Base-by-base conservation (phyloP, 352 stramenopile species). In the Achlya hypogyna region DNA sequence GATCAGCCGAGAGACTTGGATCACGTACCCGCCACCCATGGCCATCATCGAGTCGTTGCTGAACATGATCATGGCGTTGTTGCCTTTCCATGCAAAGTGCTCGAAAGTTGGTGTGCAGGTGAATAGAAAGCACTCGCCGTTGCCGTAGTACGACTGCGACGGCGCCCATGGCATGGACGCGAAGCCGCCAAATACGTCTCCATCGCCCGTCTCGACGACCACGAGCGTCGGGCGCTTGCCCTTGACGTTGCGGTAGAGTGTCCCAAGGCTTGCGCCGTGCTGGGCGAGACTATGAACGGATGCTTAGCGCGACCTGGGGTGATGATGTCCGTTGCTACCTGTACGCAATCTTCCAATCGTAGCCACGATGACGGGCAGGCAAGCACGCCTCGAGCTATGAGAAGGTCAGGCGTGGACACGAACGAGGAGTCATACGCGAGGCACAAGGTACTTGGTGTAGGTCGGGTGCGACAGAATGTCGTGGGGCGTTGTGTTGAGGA, bases 51-150 rank as follows among this genome's bases (percentile, higher is more conserved):
- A 65, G 23, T 83, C 69, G 51, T 86, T 87, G 73, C 80, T 89
- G 60, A 84, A 68, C 82, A 91, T 89, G 69, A 85, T 75, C 75
- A 91, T 87, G 1, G 72, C 63, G 63, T 91, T 86, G 25, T 73
- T 72, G 47, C 71, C 75, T n/a, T 76, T 82, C 80, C 82, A 91
- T 16, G 65, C 69, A 53, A 87, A 89, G 18, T 73, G 69, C 59
- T 88, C 77, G 58, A 87, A 91, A 35, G 69, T 69, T 0, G 82
- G 75, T 18, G 79, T 72, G 38, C 74, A 84, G 12, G 80, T 82
- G 53, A 91, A 91, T 40, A 91, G 79, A 62, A 89, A 91, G 12
- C 76, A 79, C 69, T 91, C 78, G 47, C 82, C 82, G 9, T 74
- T 78, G 56, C 82, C 82, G 29, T 91, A 91, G 69, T 89, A 91